Percentiles rank a stretch among this genome's conserved stretches.
phyloP scores from a whole-genome alignment of 2,329 filamentous ascomycete genomes.

The Fusarium sp. region DNA sequence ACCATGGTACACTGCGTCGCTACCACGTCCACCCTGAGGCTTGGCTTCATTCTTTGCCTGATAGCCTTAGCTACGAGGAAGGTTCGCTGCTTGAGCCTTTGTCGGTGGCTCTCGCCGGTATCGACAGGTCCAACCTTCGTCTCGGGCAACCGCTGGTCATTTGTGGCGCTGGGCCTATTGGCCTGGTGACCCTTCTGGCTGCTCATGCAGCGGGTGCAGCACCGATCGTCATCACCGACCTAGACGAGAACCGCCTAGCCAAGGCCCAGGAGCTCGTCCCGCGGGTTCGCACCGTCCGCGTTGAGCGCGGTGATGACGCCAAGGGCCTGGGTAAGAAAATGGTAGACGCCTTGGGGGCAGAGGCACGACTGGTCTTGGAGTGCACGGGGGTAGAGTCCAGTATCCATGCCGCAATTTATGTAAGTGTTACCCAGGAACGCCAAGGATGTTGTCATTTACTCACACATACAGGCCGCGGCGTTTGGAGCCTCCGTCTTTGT shows the following conservation, averaged over 20 bases:
- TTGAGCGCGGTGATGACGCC: not conserved
- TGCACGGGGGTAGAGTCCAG: not conserved
- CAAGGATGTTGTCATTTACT: not conserved
- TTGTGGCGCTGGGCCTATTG: conserved; percentile 52
- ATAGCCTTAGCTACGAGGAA: conserved; percentile 43
- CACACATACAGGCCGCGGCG: not conserved
- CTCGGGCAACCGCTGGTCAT: conserved; percentile 54
- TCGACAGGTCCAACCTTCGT: conserved; percentile 53
- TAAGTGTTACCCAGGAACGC: not conserved
- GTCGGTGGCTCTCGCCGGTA: conserved; percentile 58
- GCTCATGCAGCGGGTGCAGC: conserved; percentile 58
- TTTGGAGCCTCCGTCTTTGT: not conserved
- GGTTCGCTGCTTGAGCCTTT: conserved; percentile 59
- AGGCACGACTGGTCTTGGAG: not conserved
- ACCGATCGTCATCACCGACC: conserved; percentile 57
- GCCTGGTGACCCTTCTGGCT: conserved; percentile 53
- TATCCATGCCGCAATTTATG: not conserved
- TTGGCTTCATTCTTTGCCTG: conserved; percentile 54
- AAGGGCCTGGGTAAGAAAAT: not conserved
- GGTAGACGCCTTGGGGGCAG: not conserved
- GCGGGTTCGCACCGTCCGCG: not conserved
- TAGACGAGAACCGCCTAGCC: conserved; percentile 35
- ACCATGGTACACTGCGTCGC: conserved; percentile 52
- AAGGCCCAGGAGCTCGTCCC: not conserved
- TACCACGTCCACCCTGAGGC: conserved; percentile 53